A percentile compares a stretch with the other conserved stretches of the same genome.
phyloP scores from a whole-genome alignment of 495 filamentous ascomycete species.

The Trichocladium uniseriatum region DNA sequence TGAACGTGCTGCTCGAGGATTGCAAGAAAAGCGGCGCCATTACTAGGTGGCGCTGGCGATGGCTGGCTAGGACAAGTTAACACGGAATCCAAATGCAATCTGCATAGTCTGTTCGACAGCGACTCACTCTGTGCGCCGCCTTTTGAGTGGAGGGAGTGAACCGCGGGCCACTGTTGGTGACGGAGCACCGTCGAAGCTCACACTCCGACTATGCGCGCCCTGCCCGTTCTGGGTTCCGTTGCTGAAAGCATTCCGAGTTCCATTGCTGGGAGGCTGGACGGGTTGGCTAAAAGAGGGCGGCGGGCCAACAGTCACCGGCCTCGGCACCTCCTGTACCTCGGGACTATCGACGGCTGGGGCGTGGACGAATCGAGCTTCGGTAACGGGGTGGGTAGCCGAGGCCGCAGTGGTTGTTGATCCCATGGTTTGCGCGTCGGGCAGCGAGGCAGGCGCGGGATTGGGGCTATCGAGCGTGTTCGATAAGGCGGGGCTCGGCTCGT shows the following conservation, averaged over 20 bases:
- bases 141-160: conserved; percentile 5
- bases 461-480: conserved; percentile 24
- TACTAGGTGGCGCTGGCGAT: background rate
- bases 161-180: background rate
- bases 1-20: conserved; percentile 19
- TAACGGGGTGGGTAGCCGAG: conserved; percentile 8
- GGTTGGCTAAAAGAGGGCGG: background rate
- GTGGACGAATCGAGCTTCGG: conserved; percentile 23
- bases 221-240: background rate
- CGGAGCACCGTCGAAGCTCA: background rate
- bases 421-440: conserved; percentile 13
- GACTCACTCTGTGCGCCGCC: conserved; percentile 19
- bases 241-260: background rate
- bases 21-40: conserved; percentile 11
- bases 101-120: no score
- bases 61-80: background rate
- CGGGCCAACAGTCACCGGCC: background rate
- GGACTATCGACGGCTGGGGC: background rate
- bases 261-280: background rate
- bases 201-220: background rate
- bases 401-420: background rate
- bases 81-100: background rate
- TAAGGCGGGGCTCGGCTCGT: conserved; percentile 39
- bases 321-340: background rate
- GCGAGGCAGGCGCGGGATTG: conserved; percentile 8